phyloP scores from a whole-genome alignment of 164 flowering plant genomes.

The Paratinospora sagittata region DNA sequence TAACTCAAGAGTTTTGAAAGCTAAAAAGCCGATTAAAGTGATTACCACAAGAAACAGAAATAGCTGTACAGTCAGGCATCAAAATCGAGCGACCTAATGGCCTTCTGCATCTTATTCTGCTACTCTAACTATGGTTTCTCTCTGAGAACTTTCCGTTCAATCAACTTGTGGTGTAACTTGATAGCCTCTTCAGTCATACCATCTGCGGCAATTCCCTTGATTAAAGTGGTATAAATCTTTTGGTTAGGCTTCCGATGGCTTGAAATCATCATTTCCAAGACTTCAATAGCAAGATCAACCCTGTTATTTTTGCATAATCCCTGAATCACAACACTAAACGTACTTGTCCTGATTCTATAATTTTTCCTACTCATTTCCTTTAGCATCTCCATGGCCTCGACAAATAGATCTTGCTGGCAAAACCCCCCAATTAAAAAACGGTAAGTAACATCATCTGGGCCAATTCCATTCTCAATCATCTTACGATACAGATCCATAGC shows the following conservation, averaged over 20 bases:
- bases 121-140: conserved; percentile 15
- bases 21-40: not conserved
- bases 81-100: not conserved
- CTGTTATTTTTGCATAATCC: conserved; percentile 49
- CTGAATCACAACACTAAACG: conserved; percentile 42
- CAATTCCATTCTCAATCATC: conserved; percentile 47
- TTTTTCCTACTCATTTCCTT: conserved; percentile 46
- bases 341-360: conserved; percentile 29
- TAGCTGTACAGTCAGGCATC: not conserved
- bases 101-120: not conserved
- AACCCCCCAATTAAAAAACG: conserved; percentile 59
- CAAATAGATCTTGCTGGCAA: conserved; percentile 37
- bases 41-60: conserved; percentile 5
- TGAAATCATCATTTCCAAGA: conserved; percentile 55
- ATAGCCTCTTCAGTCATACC: conserved; percentile 66
- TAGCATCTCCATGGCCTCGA: conserved; percentile 54
- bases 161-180: conserved; percentile 41
- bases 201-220: conserved; percentile 45
- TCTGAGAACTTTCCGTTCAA: conserved; percentile 39
- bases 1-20: not conserved
- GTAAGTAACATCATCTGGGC: conserved; percentile 70
- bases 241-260: conserved; percentile 38
- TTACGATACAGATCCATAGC: conserved; percentile 42
- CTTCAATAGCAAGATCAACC: conserved; percentile 60
- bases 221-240: conserved; percentile 29